Base-by-base conservation (phyloP, 331 rosid species). In the Arachis monticola region DNA sequence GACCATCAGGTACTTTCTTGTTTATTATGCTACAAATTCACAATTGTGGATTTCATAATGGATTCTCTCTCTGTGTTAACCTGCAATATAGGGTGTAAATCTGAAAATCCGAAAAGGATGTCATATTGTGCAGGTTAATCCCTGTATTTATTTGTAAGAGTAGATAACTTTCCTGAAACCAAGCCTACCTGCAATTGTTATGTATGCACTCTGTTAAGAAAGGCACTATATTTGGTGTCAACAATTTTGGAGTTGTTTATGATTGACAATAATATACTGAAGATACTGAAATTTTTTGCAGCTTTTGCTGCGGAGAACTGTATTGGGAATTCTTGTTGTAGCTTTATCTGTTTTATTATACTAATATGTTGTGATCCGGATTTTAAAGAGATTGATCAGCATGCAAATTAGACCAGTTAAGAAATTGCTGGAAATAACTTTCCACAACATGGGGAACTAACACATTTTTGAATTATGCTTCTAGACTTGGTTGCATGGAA, bases 1-100 rank as follows among this genome's bases (percentile, higher is more conserved):
- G 93, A 85, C 75, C 91, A 77, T 7, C 95, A 88, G 96, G 96
- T 94, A 87, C 55, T 65, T 59, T 48, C 58, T 42, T 75, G 48
- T 17, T 63, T 59, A 50, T 47, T 40, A 35, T 35, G 40, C 4
- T 35, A 35, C 40, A 35, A 17, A 14, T 11, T 65, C 55, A 56
- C 38, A 35, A 12, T 50, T 52, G 59, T 60, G 41, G 70, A 56
- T 62, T 80, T 56, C 27, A 35, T 44, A 35, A 12, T 53, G 45
- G 57, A 60, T 38, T 22, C 50, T 1, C 47, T 12, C 67, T 42
- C 35, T 67, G 41, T 66, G 30, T 48, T 64, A 22, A 41, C 64
- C 50, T 61, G 31, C 62, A 70, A 57, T 55, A 50, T 60, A 17
- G 31, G 65, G 40, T 58, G 59, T 47, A 53, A 63, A 61, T 67